Percentiles rank a stretch among this genome's conserved stretches.
Evolutionary conservation across 169 alveolate genomes (phyloP).

Genomic region (Cryptosporidium felis): DNA sequence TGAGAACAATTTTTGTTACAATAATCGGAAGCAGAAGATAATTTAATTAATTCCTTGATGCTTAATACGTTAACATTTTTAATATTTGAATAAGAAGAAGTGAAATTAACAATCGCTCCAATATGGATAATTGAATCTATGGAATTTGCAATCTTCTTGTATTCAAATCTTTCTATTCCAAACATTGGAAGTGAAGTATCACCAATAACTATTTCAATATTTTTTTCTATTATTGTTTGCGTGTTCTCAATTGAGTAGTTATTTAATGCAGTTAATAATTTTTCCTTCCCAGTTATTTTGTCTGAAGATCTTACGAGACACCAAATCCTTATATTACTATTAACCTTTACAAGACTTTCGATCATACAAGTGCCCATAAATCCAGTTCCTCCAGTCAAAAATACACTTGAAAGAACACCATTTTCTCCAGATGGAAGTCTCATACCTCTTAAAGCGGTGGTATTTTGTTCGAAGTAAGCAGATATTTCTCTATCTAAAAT

Average conservation of each 20-base stretch:
- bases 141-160: conserved; percentile 13
- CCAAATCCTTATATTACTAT: conserved; percentile 32
- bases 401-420: background rate
- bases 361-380: conserved; percentile 69
- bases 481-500: conserved; percentile 1
- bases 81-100: conserved; percentile 53
- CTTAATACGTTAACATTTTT: conserved; percentile 34
- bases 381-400: conserved; percentile 70
- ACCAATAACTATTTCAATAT: conserved; percentile 19
- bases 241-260: conserved; percentile 14
- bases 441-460: background rate
- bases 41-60: conserved; percentile 1
- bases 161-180: background rate
- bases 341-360: conserved; percentile 22
- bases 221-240: conserved; percentile 16
- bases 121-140: conserved; percentile 52
- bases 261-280: conserved; percentile 2
- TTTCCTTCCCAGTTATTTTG: conserved; percentile 10
- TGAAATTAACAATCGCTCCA: conserved; percentile 65
- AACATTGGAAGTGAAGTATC: conserved; percentile 41
- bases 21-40: background rate
- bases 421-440: conserved; percentile 61
- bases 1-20: conserved; percentile 26
- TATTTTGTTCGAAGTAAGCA: background rate
- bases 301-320: conserved; percentile 34